Evolutionary conservation across 345 rosid species (phyloP).

Genomic region (Salix purpurea): DNA sequence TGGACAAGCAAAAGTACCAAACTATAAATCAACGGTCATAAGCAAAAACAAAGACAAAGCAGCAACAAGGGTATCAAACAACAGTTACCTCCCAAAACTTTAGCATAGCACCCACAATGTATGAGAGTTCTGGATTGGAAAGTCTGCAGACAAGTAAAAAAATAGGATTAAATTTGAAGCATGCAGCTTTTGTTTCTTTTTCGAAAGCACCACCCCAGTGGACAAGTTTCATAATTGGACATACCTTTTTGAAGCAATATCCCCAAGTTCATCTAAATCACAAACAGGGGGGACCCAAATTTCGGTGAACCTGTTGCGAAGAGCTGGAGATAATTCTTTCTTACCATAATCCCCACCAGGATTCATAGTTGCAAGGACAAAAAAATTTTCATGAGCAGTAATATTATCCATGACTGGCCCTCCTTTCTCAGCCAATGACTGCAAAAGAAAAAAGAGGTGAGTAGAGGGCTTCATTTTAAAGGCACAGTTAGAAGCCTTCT

Average conservation of each 20-base stretch:
- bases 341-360: slow-evolving; percentile 99
- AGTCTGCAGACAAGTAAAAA: slow-evolving; percentile 36
- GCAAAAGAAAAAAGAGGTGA: slow-evolving; percentile 20
- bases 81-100: slow-evolving; percentile 69
- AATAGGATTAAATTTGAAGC: background rate
- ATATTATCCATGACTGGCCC: slow-evolving; percentile 68
- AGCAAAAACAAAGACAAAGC: slow-evolving; percentile 1
- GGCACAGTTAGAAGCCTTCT: background rate
- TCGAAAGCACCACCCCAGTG: background rate
- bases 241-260: slow-evolving; percentile 66
- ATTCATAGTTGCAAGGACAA: slow-evolving; percentile 93
- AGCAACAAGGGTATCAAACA: slow-evolving; percentile 7
- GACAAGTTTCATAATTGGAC: slow-evolving; percentile 9
- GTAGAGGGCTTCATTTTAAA: background rate
- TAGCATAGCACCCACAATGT: slow-evolving; percentile 56
- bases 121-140: slow-evolving; percentile 34
- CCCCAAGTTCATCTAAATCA: slow-evolving; percentile 62
- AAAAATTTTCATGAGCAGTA: slow-evolving; percentile 64
- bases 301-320: slow-evolving; percentile 94
- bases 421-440: slow-evolving; percentile 96
- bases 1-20: background rate
- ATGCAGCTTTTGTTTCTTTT: background rate
- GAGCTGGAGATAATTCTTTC: slow-evolving; percentile 96
- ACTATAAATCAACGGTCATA: background rate
- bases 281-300: slow-evolving; percentile 89